These are phyloP conservation scores for Spizellomyces sp. DNA, from an alignment of 192 early-diverging fungal species.

Conservation along the genomic window DNA sequence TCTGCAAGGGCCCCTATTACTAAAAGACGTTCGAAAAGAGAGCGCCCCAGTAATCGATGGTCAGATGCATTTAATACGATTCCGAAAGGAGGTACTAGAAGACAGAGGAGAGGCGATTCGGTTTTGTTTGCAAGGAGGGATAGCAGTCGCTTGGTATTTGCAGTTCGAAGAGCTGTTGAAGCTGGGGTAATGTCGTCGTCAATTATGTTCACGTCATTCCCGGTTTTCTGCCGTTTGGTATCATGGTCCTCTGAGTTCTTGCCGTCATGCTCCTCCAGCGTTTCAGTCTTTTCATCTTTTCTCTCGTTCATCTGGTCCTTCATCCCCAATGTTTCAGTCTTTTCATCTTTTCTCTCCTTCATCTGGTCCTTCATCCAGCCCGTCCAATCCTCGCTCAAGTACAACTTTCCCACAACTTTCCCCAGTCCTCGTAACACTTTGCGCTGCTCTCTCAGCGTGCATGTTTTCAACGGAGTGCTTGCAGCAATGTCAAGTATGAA, in stretches of 20 bases:
- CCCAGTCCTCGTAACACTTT: neutral
- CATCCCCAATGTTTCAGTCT: neutral
- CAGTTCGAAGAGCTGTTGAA: too few species aligned
- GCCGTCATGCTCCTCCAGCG: neutral
- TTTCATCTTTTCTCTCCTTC: neutral
- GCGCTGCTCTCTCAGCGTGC: too few species aligned
- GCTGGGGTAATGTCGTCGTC: neutral
- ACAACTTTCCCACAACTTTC: neutral
- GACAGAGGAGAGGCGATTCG: too few species aligned
- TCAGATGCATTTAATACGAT: too few species aligned
- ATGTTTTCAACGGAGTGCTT: too few species aligned
- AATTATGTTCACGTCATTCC: neutral
- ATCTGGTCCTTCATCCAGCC: neutral
- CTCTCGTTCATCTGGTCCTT: neutral
- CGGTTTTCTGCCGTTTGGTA: neutral
- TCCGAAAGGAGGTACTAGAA: too few species aligned
- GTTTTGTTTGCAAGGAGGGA: too few species aligned
- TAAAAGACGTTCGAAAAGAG: too few species aligned
- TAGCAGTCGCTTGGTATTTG: too few species aligned
- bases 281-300: neutral
- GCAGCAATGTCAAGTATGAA: too few species aligned
- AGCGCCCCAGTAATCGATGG: too few species aligned
- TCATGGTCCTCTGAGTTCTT: neutral
- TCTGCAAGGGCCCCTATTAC: too few species aligned
- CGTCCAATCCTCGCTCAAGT: neutral